Evolutionary conservation across 2,329 filamentous ascomycete species (phyloP).

Genomic region (Talaromyces sp.): DNA sequence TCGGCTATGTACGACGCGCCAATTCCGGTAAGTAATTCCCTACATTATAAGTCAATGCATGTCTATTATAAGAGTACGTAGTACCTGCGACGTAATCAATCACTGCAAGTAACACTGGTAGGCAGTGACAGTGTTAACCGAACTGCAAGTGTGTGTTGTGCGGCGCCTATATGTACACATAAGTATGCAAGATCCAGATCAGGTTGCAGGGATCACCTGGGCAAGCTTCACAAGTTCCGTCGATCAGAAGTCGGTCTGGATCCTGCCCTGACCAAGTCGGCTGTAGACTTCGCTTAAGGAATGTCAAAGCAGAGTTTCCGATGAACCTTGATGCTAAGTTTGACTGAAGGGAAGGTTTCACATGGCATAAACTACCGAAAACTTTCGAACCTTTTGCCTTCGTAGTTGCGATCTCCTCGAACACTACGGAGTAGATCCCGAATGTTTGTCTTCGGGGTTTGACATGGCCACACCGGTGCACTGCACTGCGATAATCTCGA

Average conservation of each 20-base stretch:
- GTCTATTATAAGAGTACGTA: not conserved
- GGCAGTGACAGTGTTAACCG: not conserved
- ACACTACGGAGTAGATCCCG: no score
- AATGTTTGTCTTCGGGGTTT: not conserved
- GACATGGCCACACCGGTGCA: not conserved
- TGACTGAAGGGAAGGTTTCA: not conserved
- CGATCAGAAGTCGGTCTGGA: conserved; percentile 8
- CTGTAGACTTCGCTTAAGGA: not conserved
- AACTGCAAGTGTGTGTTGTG: conserved; percentile 5
- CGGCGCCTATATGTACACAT: not conserved
- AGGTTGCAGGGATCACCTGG: not conserved
- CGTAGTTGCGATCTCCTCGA: no score
- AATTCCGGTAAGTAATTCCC: not conserved
- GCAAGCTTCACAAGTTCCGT: not conserved
- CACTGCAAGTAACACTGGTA: not conserved
- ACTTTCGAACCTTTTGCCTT: no score
- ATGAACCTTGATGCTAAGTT: not conserved
- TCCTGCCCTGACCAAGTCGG: not conserved
- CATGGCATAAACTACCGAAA: not conserved
- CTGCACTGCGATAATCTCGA: not conserved
- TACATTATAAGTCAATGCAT: not conserved
- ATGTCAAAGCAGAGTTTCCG: not conserved
- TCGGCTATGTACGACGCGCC: not conserved
- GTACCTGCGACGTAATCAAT: not conserved
- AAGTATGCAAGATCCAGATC: conserved; percentile 8